Percentiles rank a stretch among this genome's conserved stretches.
Evolutionary conservation across 257 asterid species (phyloP).

Genomic region (Gentiana macrophylla): DNA sequence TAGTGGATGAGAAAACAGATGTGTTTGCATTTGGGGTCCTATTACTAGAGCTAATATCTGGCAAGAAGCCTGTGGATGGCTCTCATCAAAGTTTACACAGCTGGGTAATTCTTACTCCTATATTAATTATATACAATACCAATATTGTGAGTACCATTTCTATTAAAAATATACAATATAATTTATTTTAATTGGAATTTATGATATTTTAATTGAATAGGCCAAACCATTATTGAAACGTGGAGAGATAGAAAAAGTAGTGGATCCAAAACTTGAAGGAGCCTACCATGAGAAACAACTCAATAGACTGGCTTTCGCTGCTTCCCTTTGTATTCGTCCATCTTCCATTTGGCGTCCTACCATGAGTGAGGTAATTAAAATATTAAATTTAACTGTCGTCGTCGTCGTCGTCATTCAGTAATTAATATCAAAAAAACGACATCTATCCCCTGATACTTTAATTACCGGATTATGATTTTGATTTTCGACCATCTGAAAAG

Average conservation of each 20-base stretch:
- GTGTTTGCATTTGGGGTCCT: conserved; percentile 94
- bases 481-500: neutral
- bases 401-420: neutral
- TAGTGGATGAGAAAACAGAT: conserved; percentile 94
- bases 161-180: neutral
- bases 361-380: conserved; percentile 63
- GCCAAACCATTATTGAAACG: conserved; percentile 70
- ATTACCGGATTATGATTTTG: too few relatives aligned
- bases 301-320: conserved; percentile 58
- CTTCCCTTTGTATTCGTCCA: conserved; percentile 84
- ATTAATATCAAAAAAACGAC: neutral
- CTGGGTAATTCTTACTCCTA: conserved; percentile 46
- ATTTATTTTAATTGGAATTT: neutral
- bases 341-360: conserved; percentile 88
- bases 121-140: too few relatives aligned
- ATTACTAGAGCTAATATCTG: conserved; percentile 75
- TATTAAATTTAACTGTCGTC: neutral
- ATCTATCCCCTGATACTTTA: neutral
- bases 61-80: conserved; percentile 78
- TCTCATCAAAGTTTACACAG: conserved; percentile 85
- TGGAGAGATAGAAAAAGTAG: conserved; percentile 52
- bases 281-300: conserved; percentile 45
- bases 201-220: conserved; percentile 17
- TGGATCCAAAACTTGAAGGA: conserved; percentile 67
- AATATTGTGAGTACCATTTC: neutral